Conservation (phyloP, 2,329 filamentous ascomycete species). For the Pseudogymnoascus destructans region DNA sequence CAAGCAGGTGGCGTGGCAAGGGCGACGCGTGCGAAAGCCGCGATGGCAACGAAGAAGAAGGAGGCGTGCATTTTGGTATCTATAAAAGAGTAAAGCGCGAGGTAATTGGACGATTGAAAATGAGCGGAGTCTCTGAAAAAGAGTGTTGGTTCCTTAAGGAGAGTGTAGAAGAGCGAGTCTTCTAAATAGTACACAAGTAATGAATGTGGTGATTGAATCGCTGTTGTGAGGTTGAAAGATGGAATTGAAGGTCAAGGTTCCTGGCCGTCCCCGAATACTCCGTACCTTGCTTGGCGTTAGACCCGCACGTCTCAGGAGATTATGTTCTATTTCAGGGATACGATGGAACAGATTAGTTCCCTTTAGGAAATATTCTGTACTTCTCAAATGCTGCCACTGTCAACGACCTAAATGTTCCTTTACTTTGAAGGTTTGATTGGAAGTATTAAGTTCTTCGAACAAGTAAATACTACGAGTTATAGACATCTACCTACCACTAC, state of each 20-base stretch:
- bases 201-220: conserved; percentile 1
- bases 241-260: conserved; percentile 7
- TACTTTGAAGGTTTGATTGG: neutral
- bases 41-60: conserved; percentile 17
- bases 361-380: neutral
- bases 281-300: conserved; percentile 5
- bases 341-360: conserved; percentile 2
- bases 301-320: conserved; percentile 6
- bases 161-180: conserved; percentile 5
- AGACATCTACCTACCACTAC: too few species aligned
- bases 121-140: neutral
- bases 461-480: neutral
- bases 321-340: conserved; percentile 9
- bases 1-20: conserved; percentile 20
- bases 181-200: neutral
- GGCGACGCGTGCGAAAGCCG: conserved; percentile 16
- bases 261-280: conserved; percentile 3
- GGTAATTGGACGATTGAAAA: conserved; percentile 3
- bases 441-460: neutral
- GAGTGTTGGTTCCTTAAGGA: conserved; percentile 2
- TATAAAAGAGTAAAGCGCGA: neutral
- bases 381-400: neutral
- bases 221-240: conserved; percentile 4
- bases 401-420: neutral
- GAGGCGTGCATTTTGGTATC: conserved; percentile 18